Evolutionary conservation across 768 basidiomycete species (phyloP).

Genomic region (Boletus coccyginus): DNA sequence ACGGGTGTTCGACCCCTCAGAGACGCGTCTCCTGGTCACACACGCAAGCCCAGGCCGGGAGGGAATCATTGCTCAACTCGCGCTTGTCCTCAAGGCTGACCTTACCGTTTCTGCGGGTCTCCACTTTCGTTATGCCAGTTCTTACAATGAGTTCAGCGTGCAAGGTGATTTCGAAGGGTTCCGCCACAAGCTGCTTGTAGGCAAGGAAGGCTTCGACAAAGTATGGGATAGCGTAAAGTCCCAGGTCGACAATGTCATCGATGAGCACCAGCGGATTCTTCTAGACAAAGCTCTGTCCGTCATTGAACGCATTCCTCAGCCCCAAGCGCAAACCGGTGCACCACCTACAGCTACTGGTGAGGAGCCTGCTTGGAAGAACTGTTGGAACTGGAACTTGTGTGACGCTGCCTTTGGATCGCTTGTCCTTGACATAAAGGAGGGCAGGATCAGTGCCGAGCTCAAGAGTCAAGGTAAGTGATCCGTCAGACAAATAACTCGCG

Average conservation of each 20-base stretch:
- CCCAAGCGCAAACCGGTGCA: slow-evolving; percentile 36
- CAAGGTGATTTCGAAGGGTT: slow-evolving; percentile 88
- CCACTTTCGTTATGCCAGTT: slow-evolving; percentile 95
- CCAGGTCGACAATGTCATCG: slow-evolving; percentile 90
- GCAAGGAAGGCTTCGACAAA: slow-evolving; percentile 81
- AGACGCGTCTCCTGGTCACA: slow-evolving; percentile 90
- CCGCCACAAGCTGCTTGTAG: slow-evolving; percentile 70
- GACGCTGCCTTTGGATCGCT: slow-evolving; percentile 93
- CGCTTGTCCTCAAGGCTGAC: slow-evolving; percentile 89
- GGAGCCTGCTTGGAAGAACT: slow-evolving; percentile 97
- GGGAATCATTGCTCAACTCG: slow-evolving; percentile 88
- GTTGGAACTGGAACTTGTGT: slow-evolving; percentile 98
- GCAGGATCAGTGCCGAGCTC: slow-evolving; percentile 86
- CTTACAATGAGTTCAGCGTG: slow-evolving; percentile 96
- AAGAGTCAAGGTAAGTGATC: slow-evolving; percentile 79
- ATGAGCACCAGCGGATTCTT: slow-evolving; percentile 83
- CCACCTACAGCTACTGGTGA: slow-evolving; percentile 60
- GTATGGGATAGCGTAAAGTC: slow-evolving; percentile 94
- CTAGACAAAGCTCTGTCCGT: slow-evolving; percentile 89
- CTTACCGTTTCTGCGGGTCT: slow-evolving; percentile 91
- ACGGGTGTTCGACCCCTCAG: slow-evolving; percentile 86
- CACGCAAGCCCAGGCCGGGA: slow-evolving; percentile 93
- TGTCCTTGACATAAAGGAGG: slow-evolving; percentile 86
- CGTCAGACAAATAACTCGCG: not conserved
- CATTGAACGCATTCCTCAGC: slow-evolving; percentile 72